Conservation (phyloP, 2,329 filamentous ascomycete genomes). For the Aphanocladium album region DNA sequence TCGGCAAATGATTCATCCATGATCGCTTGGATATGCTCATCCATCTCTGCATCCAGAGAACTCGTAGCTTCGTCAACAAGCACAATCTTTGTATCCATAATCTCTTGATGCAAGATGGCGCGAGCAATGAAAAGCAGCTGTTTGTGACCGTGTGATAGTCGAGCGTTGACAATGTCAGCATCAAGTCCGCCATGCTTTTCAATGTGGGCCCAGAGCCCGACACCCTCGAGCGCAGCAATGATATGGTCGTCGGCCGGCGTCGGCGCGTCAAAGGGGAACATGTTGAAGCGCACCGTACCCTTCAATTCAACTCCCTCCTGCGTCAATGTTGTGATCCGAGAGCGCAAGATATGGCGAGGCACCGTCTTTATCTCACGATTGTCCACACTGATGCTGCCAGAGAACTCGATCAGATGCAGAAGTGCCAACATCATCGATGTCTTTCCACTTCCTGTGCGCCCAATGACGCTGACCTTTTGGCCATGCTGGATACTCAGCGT, state of each 20-base stretch:
- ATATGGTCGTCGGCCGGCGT: conserved; percentile 4
- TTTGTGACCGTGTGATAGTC: conserved; percentile 17
- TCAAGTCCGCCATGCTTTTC: conserved; percentile 14
- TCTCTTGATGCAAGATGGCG: conserved; percentile 15
- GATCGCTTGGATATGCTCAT: conserved; percentile 14
- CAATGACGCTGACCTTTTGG: conserved; percentile 19
- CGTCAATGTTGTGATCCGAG: conserved; percentile 25
- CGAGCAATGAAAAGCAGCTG: conserved; percentile 19
- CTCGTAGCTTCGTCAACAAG: conserved; percentile 20
- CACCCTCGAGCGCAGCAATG: conserved; percentile 13
- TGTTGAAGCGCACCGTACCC: conserved; percentile 15
- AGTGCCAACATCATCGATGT: conserved; percentile 10
- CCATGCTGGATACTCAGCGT: conserved; percentile 16
- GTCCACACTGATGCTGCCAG: conserved; percentile 25
- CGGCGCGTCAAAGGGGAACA: conserved; percentile 9
- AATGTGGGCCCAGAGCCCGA: conserved; percentile 15
- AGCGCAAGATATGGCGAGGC: conserved; percentile 20
- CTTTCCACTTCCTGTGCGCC: conserved; percentile 18
- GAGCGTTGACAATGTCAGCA: conserved; percentile 8
- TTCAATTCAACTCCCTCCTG: conserved; percentile 24
- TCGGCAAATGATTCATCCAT: conserved; percentile 15
- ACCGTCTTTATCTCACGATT: conserved; percentile 24
- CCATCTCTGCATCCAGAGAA: conserved; percentile 16
- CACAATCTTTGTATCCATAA: conserved; percentile 15
- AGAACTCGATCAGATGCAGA: conserved; percentile 13